Base-by-base conservation (phyloP, 1,284 basidiomycete species). In the Malassezia yamatoensis region DNA sequence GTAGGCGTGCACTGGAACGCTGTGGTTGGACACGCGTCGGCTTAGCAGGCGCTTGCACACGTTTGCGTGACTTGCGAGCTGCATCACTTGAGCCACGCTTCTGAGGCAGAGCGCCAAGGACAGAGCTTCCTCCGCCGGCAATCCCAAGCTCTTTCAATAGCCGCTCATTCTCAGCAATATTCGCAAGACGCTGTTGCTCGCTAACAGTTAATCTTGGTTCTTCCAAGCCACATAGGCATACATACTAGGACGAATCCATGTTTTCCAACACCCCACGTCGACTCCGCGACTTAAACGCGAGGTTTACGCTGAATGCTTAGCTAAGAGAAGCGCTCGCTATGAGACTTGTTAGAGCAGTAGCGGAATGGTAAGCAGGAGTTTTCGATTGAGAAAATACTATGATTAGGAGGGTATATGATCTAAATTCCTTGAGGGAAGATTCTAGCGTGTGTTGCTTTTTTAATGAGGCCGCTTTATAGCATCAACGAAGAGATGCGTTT, bases 121-220 rank as follows among this genome's bases (percentile, higher is more conserved):
- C 44, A 35, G 58, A 42, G 4, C 61, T 60, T 13, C 62, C 59
- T 6, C 68, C 67, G 9, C 61, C 62, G 33, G 61, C 56, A 38
- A 73, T 59, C 29, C 67, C 63, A 10, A 73, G 61, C 53, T 69
- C 68, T 18, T 64, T 62, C 54, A 73, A 61, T 33, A 73, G 61
- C 4, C 57, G 44, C 46, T 70, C 64, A 65, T 73, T 73, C 33
- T 66, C 61, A n/a, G 55, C 60, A 54, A 73, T 73, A 53, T 73
- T 73, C 36, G 54, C 62, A 39, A 67, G 66, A 13, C 70, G 59
- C 46, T 71, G 64, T 34, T 61, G 51, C 63, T 73, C 70, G 53
- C 63, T 65, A 54, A 18, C 9, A 29, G 42, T 34, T 9, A 33
- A 37, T 41, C 10, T 2, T 21, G 10, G 5, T 16, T 29, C 24